Conservation (phyloP, 345 rosid species). For the Geranium brycei region DNA sequence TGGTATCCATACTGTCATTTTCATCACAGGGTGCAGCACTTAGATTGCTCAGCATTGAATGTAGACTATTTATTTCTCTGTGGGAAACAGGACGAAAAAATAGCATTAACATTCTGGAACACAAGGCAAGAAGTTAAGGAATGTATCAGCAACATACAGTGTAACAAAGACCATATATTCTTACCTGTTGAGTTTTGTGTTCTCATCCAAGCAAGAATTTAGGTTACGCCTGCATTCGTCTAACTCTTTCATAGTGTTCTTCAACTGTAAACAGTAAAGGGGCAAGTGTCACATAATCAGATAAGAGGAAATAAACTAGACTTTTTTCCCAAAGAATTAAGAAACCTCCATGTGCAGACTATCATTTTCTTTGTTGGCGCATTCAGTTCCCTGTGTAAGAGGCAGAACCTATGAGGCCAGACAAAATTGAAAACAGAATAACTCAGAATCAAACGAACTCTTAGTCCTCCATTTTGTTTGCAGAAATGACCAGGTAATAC, state of each 20-base stretch:
- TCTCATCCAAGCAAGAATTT: conserved; percentile 65
- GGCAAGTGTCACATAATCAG: neutral
- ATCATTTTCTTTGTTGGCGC: conserved; percentile 32
- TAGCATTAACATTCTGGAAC: conserved; percentile 11
- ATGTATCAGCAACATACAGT: conserved; percentile 6
- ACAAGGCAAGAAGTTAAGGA: neutral
- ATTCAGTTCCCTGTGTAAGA: conserved; percentile 32
- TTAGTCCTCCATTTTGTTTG: neutral
- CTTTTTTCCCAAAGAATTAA: conserved; percentile 4
- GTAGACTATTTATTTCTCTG: conserved; percentile 65
- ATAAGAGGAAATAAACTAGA: neutral
- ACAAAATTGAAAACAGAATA: conserved; percentile 7
- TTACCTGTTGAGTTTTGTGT: conserved; percentile 61
- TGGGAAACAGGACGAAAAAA: conserved; percentile 15
- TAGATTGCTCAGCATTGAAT: conserved; percentile 27
- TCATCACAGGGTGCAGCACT: conserved; percentile 22
- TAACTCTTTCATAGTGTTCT: conserved; percentile 42
- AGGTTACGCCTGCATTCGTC: conserved; percentile 62
- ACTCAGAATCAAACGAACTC: neutral
- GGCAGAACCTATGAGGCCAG: conserved; percentile 1
- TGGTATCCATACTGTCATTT: conserved; percentile 12
- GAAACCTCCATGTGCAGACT: conserved; percentile 55
- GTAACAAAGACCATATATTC: conserved; percentile 14
- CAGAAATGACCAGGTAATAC: neutral
- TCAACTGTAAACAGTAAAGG: conserved; percentile 33